Evolutionary conservation across 345 rosid genomes (phyloP).

Genomic region (Arabis alpina): DNA sequence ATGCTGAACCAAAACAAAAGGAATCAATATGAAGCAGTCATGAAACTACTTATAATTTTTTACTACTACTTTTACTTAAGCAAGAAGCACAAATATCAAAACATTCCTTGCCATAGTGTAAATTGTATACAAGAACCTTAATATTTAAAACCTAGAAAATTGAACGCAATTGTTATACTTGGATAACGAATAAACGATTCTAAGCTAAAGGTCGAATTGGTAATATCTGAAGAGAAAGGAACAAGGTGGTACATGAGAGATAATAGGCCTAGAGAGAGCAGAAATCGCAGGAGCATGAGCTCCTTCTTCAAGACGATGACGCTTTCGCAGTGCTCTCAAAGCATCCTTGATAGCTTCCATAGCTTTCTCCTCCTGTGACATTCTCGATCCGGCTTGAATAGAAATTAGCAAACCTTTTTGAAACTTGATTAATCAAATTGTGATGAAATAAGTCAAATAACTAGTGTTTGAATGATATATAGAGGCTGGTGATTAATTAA

Average conservation of each 20-base stretch:
- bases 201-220: background rate
- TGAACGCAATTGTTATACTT: background rate
- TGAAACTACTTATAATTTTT: no score
- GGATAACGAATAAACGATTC: background rate
- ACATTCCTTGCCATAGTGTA: background rate
- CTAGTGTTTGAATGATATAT: no score
- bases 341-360: conserved; percentile 81
- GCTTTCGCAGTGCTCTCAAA: conserved; percentile 71
- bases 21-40: background rate
- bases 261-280: conserved; percentile 83
- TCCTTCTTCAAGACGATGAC: conserved; percentile 90
- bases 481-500: no score
- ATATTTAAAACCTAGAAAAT: no score
- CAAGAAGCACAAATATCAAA: background rate
- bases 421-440: no score
- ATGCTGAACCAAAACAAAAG: background rate
- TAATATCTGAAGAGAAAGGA: conserved; percentile 6
- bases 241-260: conserved; percentile 94
- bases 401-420: no score
- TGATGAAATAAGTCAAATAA: no score
- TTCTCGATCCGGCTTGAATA: no score
- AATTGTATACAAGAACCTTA: conserved; percentile 2
- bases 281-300: conserved; percentile 83
- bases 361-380: conserved; percentile 60
- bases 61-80: no score